Evolutionary conservation across 176 grass and related monocot species (phyloP).

Genomic region (Panicum miliaceum): DNA sequence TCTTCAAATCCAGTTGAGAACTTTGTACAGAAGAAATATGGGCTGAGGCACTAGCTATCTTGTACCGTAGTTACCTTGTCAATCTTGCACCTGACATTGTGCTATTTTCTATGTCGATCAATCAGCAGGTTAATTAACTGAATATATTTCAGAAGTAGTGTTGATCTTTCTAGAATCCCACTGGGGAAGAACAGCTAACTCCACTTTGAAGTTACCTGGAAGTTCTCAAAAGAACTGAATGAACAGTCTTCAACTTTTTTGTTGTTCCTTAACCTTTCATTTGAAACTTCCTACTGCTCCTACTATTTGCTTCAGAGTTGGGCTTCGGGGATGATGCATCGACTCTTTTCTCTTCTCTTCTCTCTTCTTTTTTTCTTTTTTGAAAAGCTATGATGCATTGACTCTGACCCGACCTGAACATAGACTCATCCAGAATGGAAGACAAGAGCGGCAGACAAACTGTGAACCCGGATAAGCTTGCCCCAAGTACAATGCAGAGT

Average conservation of each 20-base stretch:
- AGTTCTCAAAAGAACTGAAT: conserved; percentile 41
- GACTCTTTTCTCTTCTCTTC: too few relatives aligned
- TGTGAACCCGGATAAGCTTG: background rate
- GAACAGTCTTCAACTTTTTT: conserved; percentile 6
- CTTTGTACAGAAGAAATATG: background rate
- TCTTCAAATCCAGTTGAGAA: background rate
- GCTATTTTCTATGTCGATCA: background rate
- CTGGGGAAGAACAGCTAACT: conserved; percentile 2
- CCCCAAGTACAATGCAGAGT: background rate
- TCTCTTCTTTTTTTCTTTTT: too few relatives aligned
- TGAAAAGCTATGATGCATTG: conserved; percentile 8
- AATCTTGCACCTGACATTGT: background rate
- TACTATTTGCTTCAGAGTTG: background rate
- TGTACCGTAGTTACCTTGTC: background rate
- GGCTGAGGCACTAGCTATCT: background rate
- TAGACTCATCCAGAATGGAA: conserved; percentile 27
- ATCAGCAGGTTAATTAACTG: background rate
- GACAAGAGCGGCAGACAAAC: background rate
- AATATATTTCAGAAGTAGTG: background rate
- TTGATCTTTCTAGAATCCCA: background rate
- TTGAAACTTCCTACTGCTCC: background rate
- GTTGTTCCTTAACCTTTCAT: conserved; percentile 2
- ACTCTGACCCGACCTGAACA: conserved; percentile 9
- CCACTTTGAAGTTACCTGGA: conserved; percentile 7
- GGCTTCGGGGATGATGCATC: conserved; percentile 16